phyloP scores from a whole-genome alignment of 2,329 filamentous ascomycete species.

The Capronia americana region DNA sequence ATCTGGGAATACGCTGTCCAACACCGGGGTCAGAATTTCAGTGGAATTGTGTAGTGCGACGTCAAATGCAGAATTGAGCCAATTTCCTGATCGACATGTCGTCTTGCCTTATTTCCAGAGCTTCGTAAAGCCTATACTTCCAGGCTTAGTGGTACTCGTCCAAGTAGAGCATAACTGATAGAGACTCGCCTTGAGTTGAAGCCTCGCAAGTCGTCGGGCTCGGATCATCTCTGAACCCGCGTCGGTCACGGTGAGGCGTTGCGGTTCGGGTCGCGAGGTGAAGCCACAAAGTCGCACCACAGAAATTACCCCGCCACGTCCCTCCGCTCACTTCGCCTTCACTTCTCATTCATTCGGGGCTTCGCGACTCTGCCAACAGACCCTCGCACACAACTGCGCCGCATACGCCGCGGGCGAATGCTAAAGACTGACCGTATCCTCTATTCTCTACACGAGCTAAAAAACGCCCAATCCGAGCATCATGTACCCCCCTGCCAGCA shows the following conservation, averaged over 20 bases:
- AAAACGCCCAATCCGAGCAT: too few species aligned
- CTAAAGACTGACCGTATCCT: background rate
- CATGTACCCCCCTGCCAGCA: background rate
- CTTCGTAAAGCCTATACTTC: background rate
- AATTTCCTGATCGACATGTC: background rate
- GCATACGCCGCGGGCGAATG: background rate
- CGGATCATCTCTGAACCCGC: background rate
- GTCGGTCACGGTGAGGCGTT: background rate
- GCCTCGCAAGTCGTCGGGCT: background rate
- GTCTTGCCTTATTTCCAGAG: background rate
- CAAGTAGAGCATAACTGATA: background rate
- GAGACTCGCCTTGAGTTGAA: background rate
- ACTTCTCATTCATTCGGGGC: background rate
- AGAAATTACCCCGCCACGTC: background rate
- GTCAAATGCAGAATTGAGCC: background rate
- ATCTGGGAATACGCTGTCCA: slow-evolving; percentile 10
- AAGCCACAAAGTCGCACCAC: background rate
- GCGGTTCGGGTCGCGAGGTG: background rate
- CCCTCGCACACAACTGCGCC: background rate
- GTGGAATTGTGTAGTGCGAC: background rate
- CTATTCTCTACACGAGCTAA: background rate
- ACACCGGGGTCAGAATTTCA: slow-evolving; percentile 14
- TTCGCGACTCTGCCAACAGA: background rate
- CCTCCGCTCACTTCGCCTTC: background rate
- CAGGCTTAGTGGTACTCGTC: background rate